These are phyloP conservation scores for Bimuria novae-zelandiae DNA, from an alignment of 2,329 filamentous ascomycete species.

Conservation along the genomic window DNA sequence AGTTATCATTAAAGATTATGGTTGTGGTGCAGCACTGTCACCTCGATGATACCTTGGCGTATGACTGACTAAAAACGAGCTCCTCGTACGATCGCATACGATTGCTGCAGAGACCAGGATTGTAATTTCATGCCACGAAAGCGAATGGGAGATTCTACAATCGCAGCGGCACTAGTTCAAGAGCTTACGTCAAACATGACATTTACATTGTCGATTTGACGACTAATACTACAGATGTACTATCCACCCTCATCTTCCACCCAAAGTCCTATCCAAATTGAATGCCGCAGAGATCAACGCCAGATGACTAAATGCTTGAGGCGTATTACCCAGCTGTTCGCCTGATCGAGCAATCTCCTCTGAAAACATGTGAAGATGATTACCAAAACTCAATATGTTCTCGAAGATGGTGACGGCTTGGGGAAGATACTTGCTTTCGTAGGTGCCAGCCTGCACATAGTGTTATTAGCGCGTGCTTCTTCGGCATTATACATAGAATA, in stretches of 20 bases:
- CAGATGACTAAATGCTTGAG: conserved; percentile 78
- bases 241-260: conserved; percentile 7
- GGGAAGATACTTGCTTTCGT: conserved; percentile 67
- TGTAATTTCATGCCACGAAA: too few species aligned
- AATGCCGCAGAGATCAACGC: conserved; percentile 78
- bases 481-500: conserved; percentile 26
- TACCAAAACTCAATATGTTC: conserved; percentile 76
- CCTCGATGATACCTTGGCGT: too few species aligned
- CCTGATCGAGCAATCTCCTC: conserved; percentile 77
- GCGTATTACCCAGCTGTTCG: conserved; percentile 79
- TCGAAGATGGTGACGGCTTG: conserved; percentile 71
- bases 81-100: background rate
- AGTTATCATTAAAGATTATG: too few species aligned
- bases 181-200: background rate
- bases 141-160: background rate
- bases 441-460: conserved; percentile 44
- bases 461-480: conserved; percentile 9
- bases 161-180: background rate
- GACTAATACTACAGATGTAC: background rate
- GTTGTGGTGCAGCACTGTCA: too few species aligned
- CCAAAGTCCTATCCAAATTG: conserved; percentile 64
- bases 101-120: background rate
- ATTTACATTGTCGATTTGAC: background rate
- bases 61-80: too few species aligned
- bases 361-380: conserved; percentile 78